A percentile compares a stretch with the other conserved stretches of the same genome.
phyloP scores from a whole-genome alignment of 2,329 filamentous ascomycete species.

The Didymella arachidicola region DNA sequence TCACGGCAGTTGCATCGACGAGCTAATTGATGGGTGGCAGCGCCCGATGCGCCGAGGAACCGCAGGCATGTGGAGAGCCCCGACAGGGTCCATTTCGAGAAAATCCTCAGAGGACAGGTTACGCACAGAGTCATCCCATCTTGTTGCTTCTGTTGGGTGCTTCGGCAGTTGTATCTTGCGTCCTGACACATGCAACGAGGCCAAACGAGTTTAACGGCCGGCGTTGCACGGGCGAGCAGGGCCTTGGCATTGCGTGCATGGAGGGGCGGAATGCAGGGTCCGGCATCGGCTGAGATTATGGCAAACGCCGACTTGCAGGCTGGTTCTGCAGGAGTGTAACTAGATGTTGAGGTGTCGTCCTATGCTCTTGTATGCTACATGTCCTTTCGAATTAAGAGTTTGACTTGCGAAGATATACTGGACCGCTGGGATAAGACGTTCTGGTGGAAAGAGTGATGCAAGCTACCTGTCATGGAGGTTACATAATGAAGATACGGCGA shows the following conservation, averaged over 20 bases:
- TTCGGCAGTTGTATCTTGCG: slow-evolving; percentile 11
- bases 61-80: slow-evolving; percentile 13
- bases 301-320: not conserved
- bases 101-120: not conserved
- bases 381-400: not conserved
- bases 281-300: slow-evolving; percentile 1
- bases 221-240: slow-evolving; percentile 13
- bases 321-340: not conserved
- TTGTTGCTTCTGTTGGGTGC: not conserved
- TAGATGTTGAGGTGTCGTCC: not conserved
- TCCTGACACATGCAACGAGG: not conserved
- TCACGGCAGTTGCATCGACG: slow-evolving; percentile 45
- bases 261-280: slow-evolving; percentile 27
- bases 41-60: slow-evolving; percentile 10
- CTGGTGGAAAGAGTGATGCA: not conserved
- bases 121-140: not conserved
- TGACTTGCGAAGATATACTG: not conserved
- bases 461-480: not conserved
- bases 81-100: slow-evolving; percentile 4
- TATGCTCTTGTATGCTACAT: not conserved
- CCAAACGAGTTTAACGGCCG: slow-evolving; percentile 7
- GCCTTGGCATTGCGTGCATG: slow-evolving; percentile 10
- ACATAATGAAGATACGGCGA: not conserved
- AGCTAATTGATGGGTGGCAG: slow-evolving; percentile 9
- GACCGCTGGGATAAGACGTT: not conserved